Conservation (phyloP, 2,329 filamentous ascomycete genomes). For the Verticillium nubilum region DNA sequence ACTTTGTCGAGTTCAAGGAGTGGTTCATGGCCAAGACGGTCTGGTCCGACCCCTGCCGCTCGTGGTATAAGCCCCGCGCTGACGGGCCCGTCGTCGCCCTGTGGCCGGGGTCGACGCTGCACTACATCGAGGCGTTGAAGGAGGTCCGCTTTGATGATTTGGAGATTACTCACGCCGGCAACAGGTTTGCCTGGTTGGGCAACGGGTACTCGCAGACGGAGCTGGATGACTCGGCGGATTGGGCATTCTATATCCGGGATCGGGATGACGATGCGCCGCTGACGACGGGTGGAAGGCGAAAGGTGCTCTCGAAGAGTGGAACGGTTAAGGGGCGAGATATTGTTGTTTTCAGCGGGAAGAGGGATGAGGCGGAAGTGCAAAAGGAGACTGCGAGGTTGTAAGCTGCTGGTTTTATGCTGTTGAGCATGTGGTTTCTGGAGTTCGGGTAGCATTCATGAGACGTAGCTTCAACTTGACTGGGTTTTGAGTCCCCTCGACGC, state of each 20-base stretch:
- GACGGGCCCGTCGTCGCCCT: constrained; percentile 7
- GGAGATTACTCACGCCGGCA: constrained; percentile 31
- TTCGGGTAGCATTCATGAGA: neutral
- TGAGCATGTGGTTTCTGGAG: neutral
- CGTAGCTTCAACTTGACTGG: no score
- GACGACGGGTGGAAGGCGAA: constrained; percentile 14
- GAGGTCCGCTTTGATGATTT: constrained; percentile 41
- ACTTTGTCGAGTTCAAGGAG: constrained; percentile 43
- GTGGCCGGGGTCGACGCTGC: constrained; percentile 31
- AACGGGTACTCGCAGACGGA: constrained; percentile 38
- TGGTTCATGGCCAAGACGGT: constrained; percentile 38
- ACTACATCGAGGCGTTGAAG: constrained; percentile 41
- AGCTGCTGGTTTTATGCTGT: neutral
- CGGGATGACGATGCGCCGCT: constrained; percentile 25
- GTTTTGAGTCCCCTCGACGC: no score
- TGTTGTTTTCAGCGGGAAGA: constrained; percentile 13
- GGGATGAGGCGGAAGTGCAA: neutral
- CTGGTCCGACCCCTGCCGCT: constrained; percentile 35
- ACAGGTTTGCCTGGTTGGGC: constrained; percentile 32
- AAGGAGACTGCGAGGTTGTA: neutral
- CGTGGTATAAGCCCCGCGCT: constrained; percentile 15
- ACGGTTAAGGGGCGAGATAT: constrained; percentile 11
- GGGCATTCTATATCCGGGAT: constrained; percentile 31
- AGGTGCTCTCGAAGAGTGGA: constrained; percentile 19
- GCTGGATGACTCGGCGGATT: constrained; percentile 29